These are phyloP conservation scores for Strobilomyces dryophilus DNA, from an alignment of 768 basidiomycete species.

Conservation along the genomic window DNA sequence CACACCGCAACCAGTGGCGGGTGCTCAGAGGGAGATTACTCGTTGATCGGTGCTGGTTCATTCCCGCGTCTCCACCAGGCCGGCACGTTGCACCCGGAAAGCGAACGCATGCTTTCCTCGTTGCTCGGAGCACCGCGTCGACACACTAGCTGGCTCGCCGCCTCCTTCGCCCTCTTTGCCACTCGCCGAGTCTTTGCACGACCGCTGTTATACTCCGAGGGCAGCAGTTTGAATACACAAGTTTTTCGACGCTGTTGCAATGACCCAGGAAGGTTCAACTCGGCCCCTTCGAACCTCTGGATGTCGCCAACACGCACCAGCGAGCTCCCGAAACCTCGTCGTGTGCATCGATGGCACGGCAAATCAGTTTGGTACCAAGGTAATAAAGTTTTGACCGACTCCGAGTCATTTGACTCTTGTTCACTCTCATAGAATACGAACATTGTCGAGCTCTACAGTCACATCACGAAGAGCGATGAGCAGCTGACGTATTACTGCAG, in stretches of 20 bases:
- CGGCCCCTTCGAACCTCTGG: background rate
- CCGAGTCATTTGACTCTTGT: background rate
- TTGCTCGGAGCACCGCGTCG: background rate
- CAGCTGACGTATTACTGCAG: slow-evolving; percentile 41
- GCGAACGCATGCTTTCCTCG: slow-evolving; percentile 11
- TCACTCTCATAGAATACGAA: slow-evolving; percentile 35
- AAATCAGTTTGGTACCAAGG: slow-evolving; percentile 35
- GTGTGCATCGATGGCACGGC: slow-evolving; percentile 41
- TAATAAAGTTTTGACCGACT: slow-evolving; percentile 5
- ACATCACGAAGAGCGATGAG: slow-evolving; percentile 29
- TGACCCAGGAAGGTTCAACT: slow-evolving; percentile 5
- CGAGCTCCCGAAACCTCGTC: slow-evolving; percentile 16
- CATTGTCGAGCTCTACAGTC: slow-evolving; percentile 37
- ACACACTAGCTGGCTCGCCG: background rate
- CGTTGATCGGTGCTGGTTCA: background rate
- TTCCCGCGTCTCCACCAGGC: background rate
- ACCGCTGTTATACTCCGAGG: background rate
- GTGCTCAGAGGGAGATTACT: background rate
- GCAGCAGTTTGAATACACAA: background rate
- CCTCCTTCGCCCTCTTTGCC: background rate
- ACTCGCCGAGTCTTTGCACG: background rate
- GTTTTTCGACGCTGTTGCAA: background rate
- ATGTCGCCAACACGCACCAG: background rate
- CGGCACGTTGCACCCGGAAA: slow-evolving; percentile 9
- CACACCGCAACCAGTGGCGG: background rate